These are phyloP conservation scores for Russula ochroleuca DNA, from an alignment of 768 basidiomycete species.

Conservation along the genomic window DNA sequence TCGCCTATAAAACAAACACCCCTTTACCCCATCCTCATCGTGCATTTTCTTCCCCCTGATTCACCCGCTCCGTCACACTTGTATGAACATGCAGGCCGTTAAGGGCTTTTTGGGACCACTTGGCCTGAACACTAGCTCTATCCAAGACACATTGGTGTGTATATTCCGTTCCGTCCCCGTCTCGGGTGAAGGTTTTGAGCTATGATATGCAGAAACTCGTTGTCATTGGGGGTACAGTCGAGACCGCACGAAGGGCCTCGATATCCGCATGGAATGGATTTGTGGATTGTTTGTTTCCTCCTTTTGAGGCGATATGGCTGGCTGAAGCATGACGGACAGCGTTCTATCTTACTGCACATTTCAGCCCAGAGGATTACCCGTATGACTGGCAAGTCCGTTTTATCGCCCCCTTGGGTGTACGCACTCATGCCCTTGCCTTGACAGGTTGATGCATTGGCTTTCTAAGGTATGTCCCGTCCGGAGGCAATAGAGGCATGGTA, in stretches of 20 bases:
- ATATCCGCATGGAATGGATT: conserved; percentile 88
- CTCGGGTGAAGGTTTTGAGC: not conserved
- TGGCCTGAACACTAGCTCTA: conserved; percentile 58
- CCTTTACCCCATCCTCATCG: conserved; percentile 18
- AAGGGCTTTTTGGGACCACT: conserved; percentile 67
- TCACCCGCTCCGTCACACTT: conserved; percentile 22
- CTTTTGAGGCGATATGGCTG: not conserved
- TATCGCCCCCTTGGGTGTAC: conserved; percentile 5
- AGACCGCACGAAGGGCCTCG: conserved; percentile 76
- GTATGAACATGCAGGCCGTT: conserved; percentile 56
- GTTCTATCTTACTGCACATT: conserved; percentile 87
- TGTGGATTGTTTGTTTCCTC: conserved; percentile 62
- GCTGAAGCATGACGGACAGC: conserved; percentile 40
- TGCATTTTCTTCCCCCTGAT: conserved; percentile 18
- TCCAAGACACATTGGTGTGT: conserved; percentile 75
- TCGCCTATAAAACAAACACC: conserved; percentile 27
- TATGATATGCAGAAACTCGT: conserved; percentile 66
- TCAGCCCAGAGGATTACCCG: conserved; percentile 82
- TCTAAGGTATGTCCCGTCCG: conserved; percentile 52
- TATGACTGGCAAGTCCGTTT: conserved; percentile 63
- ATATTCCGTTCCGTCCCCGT: not conserved
- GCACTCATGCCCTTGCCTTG: conserved; percentile 13
- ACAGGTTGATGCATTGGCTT: conserved; percentile 88
- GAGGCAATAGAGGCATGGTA: not conserved
- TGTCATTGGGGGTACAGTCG: conserved; percentile 84